These are phyloP conservation scores for Citrullus amarus DNA, from an alignment of 306 rosid species.

Conservation along the genomic window DNA sequence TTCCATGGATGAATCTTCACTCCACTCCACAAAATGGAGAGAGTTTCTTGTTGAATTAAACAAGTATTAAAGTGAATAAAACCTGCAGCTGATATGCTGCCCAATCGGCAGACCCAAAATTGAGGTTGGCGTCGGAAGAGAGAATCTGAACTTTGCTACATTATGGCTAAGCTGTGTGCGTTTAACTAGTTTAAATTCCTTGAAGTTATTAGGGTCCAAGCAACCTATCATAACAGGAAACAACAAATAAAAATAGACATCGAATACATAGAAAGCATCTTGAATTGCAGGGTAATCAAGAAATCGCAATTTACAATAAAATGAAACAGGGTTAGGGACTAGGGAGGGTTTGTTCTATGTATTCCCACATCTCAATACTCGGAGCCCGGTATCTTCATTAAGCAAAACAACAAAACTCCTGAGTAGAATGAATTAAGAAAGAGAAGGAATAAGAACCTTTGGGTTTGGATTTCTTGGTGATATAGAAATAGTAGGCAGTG, in stretches of 20 bases:
- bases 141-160: slow-evolving; percentile 47
- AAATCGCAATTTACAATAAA: not conserved
- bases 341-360: not conserved
- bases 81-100: slow-evolving; percentile 53
- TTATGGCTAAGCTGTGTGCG: slow-evolving; percentile 49
- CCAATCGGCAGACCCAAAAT: slow-evolving; percentile 80
- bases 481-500: slow-evolving; percentile 44
- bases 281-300: not conserved
- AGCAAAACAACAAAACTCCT: not conserved
- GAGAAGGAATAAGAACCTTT: slow-evolving; percentile 12
- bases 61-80: slow-evolving; percentile 2
- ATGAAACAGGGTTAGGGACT: not conserved
- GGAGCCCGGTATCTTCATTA: not conserved
- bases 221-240: slow-evolving; percentile 20
- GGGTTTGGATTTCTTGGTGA: slow-evolving; percentile 44
- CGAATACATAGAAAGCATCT: not conserved
- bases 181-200: slow-evolving; percentile 45
- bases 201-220: slow-evolving; percentile 49
- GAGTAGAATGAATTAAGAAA: slow-evolving; percentile 8
- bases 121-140: slow-evolving; percentile 47
- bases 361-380: not conserved
- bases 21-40: not conserved
- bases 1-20: not conserved
- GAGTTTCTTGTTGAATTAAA: not conserved
- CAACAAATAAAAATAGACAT: not conserved